A percentile compares a stretch with the other conserved stretches of the same genome.
These are phyloP conservation scores for Chalaropsis thielavioides DNA, from an alignment of 2,329 filamentous ascomycete genomes.

Conservation along the genomic window DNA sequence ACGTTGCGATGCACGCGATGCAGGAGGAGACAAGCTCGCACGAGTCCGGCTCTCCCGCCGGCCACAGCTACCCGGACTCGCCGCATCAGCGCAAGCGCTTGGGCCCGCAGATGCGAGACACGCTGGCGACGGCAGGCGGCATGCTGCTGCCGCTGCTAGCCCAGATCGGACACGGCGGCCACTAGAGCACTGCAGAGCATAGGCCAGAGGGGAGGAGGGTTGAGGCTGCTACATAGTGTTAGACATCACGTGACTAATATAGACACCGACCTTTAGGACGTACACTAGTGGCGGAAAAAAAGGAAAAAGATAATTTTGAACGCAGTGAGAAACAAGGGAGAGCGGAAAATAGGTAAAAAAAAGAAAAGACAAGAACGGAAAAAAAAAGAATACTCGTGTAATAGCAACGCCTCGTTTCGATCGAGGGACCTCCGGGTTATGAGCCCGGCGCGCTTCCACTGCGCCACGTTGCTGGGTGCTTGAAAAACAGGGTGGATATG, in stretches of 20 bases:
- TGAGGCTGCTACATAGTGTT: too few species aligned
- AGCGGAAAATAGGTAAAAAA: background rate
- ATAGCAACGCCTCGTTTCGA: slow-evolving; percentile 18
- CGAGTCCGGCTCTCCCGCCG: slow-evolving; percentile 42
- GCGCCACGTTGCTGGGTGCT: slow-evolving; percentile 15
- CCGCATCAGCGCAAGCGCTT: slow-evolving; percentile 36
- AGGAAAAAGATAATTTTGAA: background rate
- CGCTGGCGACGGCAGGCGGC: slow-evolving; percentile 54
- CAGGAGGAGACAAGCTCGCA: slow-evolving; percentile 51
- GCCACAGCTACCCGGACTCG: slow-evolving; percentile 33
- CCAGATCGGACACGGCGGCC: slow-evolving; percentile 63
- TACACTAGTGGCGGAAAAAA: background rate
- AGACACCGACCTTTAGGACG: background rate
- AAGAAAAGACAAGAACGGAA: background rate
- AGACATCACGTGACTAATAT: too few species aligned
- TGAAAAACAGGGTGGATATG: background rate
- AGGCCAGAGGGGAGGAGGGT: too few species aligned
- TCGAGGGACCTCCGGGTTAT: slow-evolving; percentile 18
- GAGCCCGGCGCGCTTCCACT: slow-evolving; percentile 18
- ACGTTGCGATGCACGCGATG: slow-evolving; percentile 98
- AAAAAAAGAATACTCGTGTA: background rate
- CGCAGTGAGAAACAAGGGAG: background rate
- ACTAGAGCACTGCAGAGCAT: slow-evolving; percentile 29
- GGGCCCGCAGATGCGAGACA: slow-evolving; percentile 51
- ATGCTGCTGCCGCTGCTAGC: slow-evolving; percentile 68